Base-by-base conservation (phyloP, 345 rosid species). In the Boechera stricta region DNA sequence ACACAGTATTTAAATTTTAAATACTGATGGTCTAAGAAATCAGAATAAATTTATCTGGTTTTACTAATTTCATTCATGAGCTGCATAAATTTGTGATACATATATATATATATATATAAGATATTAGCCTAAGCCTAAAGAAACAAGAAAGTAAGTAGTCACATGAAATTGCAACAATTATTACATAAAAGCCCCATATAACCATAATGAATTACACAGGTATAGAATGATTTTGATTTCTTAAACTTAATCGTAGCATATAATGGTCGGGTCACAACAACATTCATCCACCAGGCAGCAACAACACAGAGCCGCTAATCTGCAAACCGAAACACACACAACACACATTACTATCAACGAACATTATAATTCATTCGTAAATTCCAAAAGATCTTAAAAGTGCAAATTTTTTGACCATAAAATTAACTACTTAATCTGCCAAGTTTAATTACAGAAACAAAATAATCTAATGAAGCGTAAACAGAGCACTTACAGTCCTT, bases 241-340 rank as follows among this genome's bases (percentile, higher is more conserved):
- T 58, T 5, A 3, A 51, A 44, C 48, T 79, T 73, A 87, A 65
- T 66, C 82, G 26, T 74, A 18, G 51, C 83, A 79, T 24, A 83
- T 18, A 10, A 87, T 64, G 39, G 85, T 75, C 28, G 94, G 91
- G 69, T 89, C 91, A 44, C 91, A 90, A 82, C 97, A 91, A 64
- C 94, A 89, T 15, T 87, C 90, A 57, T 91, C 94, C 56, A 85
- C 61, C 48, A 87, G 79, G 66, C 97, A 89, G 69, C 92, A 91
- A 72, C 94, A 89, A 77, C 97, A 91, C 61, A 88, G 42, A 69
- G 85, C 94, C 54, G 92, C 91, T 64, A 91, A 86, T 44, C 94
- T 89, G 84, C 49, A 60, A 47, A 57, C 47, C 68, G 35, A 64
- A 45, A 56, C n/a, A 10, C 74, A 58, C 66, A 9, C 39, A n/a